Base-by-base conservation (phyloP, 306 rosid genomes). In the Citrullus amarus region DNA sequence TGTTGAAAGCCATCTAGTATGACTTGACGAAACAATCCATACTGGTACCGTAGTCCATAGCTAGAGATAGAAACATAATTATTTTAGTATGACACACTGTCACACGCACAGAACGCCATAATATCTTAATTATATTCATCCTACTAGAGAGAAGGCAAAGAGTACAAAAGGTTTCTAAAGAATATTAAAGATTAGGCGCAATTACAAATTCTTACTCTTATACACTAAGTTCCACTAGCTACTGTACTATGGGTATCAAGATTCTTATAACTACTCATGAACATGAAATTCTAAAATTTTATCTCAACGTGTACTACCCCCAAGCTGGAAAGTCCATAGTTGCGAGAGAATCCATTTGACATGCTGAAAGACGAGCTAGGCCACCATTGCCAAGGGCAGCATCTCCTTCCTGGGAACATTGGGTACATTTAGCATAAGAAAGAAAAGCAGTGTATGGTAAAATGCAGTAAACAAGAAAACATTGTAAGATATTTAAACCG, bases 361-460 rank as follows among this genome's bases (percentile, higher is more conserved):
- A 91, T 59, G 93, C 93, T 54, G 93, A 89, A 89, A 91, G 89
- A 78, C 93, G 91, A 79, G 93, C 93, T 62, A 89, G 89, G 62
- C 96, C 96, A 69, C 96, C 96, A 87, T 90, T 90, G 57, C 96
- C 96, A 77, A 88, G 87, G 83, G 96, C 88, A 4, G 91, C 96
- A 83, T 90, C 93, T 85, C 93, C 93, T 86, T 91, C 96, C 93
- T 91, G 81, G 83, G 44, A 83, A 39, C 74, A 78, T 84, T 72
- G 74, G 41, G 28, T 50, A 8, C 54, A 54, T 41, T 51, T 51
- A 30, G 44, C 60, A 73, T 73, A 50, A 73, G 77, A 32, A 73
- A 73, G 44, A 18, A 5, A 73, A 72, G 61, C 48, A 51, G 41
- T 2, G 2, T 50, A 30, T 18, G 77, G 61, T 73, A 51, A 51